Percentiles rank a stretch among this genome's conserved stretches.
These are phyloP conservation scores for Mycena citricolor DNA, from an alignment of 1,284 basidiomycete species.

Conservation along the genomic window DNA sequence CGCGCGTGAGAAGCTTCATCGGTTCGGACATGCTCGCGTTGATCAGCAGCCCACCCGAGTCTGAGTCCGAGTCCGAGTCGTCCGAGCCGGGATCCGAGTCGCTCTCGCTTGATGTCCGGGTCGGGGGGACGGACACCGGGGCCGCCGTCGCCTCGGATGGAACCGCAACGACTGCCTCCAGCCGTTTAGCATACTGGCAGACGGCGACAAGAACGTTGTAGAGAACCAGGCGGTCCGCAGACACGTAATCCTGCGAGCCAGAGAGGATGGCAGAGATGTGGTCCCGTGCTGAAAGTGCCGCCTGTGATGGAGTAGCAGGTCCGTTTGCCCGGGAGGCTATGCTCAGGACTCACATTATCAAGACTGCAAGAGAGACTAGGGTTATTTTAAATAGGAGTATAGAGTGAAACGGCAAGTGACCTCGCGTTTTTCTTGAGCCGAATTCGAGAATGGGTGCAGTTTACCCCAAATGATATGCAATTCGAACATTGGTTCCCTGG, in stretches of 20 bases:
- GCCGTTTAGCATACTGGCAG: constrained; percentile 20
- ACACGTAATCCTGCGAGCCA: constrained; percentile 16
- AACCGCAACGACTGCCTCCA: constrained; percentile 21
- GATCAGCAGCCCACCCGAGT: constrained; percentile 16
- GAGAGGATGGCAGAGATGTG: constrained; percentile 18
- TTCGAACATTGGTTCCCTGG: constrained; percentile 21
- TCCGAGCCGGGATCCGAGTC: background rate
- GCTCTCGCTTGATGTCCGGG: too few relatives aligned
- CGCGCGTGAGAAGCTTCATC: constrained; percentile 10
- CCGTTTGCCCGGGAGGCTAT: background rate
- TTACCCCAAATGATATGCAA: constrained; percentile 18
- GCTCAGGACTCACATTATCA: background rate
- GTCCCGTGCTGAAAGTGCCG: constrained; percentile 14
- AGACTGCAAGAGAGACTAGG: background rate
- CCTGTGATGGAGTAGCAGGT: constrained; percentile 1
- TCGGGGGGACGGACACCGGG: too few relatives aligned
- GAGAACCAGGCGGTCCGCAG: constrained; percentile 6
- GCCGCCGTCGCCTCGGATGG: too few relatives aligned
- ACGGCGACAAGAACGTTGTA: constrained; percentile 17
- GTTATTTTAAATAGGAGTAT: background rate
- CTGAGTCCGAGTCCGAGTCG: constrained; percentile 4
- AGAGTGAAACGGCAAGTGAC: background rate
- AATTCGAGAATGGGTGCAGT: constrained; percentile 17
- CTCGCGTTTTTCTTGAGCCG: background rate
- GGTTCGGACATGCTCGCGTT: constrained; percentile 8